Evolutionary conservation across 108 stramenopile genomes (phyloP), one percentile per base, ranked within the genome.

Genomic region (Skeletonema tropicum): DNA sequence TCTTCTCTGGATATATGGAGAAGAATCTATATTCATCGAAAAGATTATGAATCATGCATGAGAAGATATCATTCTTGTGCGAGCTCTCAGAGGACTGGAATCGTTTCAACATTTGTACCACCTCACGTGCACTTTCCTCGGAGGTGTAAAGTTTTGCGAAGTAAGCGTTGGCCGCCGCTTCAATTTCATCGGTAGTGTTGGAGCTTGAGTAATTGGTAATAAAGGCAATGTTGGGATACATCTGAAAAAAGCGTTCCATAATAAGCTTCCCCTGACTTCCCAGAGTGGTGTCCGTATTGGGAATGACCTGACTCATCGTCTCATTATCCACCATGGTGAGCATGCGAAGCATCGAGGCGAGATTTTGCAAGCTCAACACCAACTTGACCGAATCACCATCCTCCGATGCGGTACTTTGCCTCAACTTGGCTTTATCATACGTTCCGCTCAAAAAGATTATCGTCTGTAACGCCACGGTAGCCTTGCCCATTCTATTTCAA

Each of bases 21-120:
- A 98, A 98, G 90, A 98, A 98, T 48, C 97, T 79, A 85, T 99
- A 99, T 73, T 99, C 98, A 74, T 98, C 97, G 70, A 98, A 98
- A 0, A 99, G 85, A 83, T 98, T 98, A 77, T 98, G 99, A 62
- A 98, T 94, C 97, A 99, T 98, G 74, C 97, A 98, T 13, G 96
- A 94, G 74, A 99, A 99, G 60, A 99, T 96, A 69, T 99, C 98
- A 77, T 98, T 97, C 70, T 98, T 98, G 58, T 92, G 83, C 14
- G 80, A 68, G 59, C 97, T 94, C 10, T 88, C 86, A 15, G 95
- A 96, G 10, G 85, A 76, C 85, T 98, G 97, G 94, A 99, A 98
- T 13, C 86, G 85, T 71, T 96, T 96, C 58, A 99, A 84, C 94
- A 96, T 97, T 64, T 96, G 92, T 29, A 99, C 95, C 35, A 98